phyloP scores from a whole-genome alignment of 192 early-diverging fungal genomes.

The Allomyces macrogynus region DNA sequence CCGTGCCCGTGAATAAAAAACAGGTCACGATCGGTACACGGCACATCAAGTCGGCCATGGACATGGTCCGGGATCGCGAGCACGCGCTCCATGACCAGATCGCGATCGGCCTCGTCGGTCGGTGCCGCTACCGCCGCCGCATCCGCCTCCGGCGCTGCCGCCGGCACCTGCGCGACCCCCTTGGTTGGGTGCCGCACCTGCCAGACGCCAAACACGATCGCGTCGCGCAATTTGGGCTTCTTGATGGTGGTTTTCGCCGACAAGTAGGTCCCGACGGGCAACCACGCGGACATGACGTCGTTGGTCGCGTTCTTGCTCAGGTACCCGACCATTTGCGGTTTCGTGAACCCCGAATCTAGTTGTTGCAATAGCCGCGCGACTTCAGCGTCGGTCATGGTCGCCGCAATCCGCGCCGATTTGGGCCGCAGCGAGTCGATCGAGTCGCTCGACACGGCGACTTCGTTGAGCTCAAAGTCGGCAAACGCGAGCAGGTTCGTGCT shows the following conservation, averaged over 20 bases:
- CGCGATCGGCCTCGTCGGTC: not conserved
- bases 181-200: not conserved
- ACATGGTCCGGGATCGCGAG: not conserved
- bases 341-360: not conserved
- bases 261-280: not conserved
- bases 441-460: too few relatives aligned
- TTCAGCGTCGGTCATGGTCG: too few relatives aligned
- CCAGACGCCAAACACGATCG: not conserved
- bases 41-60: not conserved
- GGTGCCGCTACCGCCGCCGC: not conserved
- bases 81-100: not conserved
- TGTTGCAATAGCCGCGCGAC: too few relatives aligned
- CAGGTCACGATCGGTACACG: not conserved
- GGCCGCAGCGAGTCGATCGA: too few relatives aligned
- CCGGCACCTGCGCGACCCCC: not conserved
- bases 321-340: not conserved
- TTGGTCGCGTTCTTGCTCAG: not conserved
- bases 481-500: too few relatives aligned
- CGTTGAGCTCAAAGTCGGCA: too few relatives aligned
- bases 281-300: not conserved
- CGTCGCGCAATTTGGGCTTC: not conserved
- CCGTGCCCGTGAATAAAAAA: not conserved
- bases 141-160: not conserved
- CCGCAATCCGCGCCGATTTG: too few relatives aligned
- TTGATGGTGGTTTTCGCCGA: not conserved